These are phyloP conservation scores for Uromyces viciae-fabae DNA, from an alignment of 1,284 basidiomycete species.

Conservation along the genomic window DNA sequence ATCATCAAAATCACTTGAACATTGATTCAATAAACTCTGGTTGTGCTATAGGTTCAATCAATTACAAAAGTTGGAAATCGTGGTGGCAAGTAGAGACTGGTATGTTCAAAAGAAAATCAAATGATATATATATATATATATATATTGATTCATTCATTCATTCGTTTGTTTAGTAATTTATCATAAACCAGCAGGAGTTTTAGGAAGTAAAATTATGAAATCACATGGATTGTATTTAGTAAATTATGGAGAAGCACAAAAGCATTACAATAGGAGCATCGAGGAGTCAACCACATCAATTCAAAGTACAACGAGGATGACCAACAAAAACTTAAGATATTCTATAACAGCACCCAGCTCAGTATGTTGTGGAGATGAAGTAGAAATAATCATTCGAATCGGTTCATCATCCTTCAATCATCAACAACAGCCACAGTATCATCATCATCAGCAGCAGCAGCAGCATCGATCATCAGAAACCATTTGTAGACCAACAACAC, in stretches of 20 bases:
- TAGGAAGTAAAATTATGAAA: slow-evolving; percentile 9
- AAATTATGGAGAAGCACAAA: slow-evolving; percentile 19
- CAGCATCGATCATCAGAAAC: not conserved
- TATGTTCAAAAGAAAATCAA: not conserved
- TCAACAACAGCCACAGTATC: not conserved
- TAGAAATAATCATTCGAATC: not conserved
- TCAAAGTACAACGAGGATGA: not conserved
- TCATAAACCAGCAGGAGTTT: slow-evolving; percentile 20
- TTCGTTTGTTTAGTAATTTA: not conserved
- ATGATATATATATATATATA: not conserved
- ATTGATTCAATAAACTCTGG: not conserved
- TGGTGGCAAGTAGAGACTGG: slow-evolving; percentile 42
- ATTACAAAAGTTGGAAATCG: slow-evolving; percentile 17
- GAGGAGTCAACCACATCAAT: not conserved
- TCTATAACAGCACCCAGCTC: slow-evolving; percentile 12
- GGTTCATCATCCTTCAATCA: not conserved
- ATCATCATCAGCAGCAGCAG: too few relatives aligned
- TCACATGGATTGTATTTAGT: slow-evolving; percentile 7
- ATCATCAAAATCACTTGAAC: not conserved
- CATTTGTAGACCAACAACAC: not conserved
- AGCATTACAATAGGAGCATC: not conserved
- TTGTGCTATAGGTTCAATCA: slow-evolving; percentile 23
- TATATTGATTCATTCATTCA: not conserved
- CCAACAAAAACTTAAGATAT: not conserved
- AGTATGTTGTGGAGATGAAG: slow-evolving; percentile 11